These are phyloP conservation scores for Penicillium sp. DNA, from an alignment of 2,329 filamentous ascomycete genomes.

Conservation along the genomic window DNA sequence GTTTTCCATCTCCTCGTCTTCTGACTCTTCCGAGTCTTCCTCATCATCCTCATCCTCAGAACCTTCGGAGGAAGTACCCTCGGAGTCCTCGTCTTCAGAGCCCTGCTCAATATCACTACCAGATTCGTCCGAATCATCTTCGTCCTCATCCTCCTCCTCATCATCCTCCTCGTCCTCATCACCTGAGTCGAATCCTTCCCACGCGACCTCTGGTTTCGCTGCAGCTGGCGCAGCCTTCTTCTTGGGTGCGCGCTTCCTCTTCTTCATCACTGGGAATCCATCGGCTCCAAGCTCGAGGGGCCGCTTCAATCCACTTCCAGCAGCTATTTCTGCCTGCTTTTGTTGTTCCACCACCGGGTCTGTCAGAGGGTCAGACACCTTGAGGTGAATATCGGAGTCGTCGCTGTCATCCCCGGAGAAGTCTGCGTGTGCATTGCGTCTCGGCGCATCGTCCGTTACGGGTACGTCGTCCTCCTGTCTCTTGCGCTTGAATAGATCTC, in stretches of 20 bases:
- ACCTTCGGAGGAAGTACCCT: conserved; percentile 18
- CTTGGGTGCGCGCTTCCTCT: conserved; percentile 70
- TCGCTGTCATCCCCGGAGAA: conserved; percentile 37
- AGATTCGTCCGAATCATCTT: conserved; percentile 29
- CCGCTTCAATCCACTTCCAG: conserved; percentile 81
- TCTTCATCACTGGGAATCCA: conserved; percentile 79
- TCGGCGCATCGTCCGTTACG: conserved; percentile 12
- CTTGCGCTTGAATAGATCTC: conserved; percentile 70
- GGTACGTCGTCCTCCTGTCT: conserved; percentile 58
- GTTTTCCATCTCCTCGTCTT: conserved; percentile 23
- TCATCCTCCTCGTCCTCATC: conserved; percentile 47
- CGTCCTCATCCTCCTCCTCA: conserved; percentile 21
- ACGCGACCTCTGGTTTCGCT: conserved; percentile 41
- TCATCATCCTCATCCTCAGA: conserved; percentile 17
- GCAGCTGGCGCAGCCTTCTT: conserved; percentile 37
- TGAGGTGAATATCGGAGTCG: conserved; percentile 34
- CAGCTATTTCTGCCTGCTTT: conserved; percentile 49
- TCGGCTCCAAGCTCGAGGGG: conserved; percentile 78
- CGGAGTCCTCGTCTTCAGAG: conserved; percentile 32
- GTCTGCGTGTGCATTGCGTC: conserved; percentile 30
- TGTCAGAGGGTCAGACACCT: conserved; percentile 21
- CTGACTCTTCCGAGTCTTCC: conserved; percentile 30
- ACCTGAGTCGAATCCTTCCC: conserved; percentile 49
- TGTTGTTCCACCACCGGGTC: conserved; percentile 35
- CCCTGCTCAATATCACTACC: conserved; percentile 28